Evolutionary conservation across 106 monocot species (phyloP), one percentile per base, ranked within the genome.

Genomic region (Xerophyta viscosa): DNA sequence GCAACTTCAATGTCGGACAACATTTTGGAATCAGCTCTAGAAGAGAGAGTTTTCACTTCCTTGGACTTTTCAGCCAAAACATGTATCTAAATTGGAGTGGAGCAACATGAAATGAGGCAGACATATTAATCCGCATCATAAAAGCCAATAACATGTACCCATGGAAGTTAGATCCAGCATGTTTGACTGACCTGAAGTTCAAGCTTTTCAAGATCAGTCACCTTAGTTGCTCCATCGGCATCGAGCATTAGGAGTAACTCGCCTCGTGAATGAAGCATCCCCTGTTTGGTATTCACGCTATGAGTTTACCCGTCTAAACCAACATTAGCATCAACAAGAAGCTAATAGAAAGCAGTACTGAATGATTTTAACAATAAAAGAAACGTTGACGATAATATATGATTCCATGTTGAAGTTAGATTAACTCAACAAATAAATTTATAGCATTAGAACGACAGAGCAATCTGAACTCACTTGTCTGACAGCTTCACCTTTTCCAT

Each of bases 401-500:
- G n/a, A n/a, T n/a, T n/a, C n/a, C n/a, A n/a, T n/a, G n/a, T n/a
- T n/a, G n/a, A n/a, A n/a, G n/a, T n/a, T n/a, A n/a, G n/a, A n/a
- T n/a, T n/a, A n/a, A n/a, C n/a, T n/a, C n/a, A n/a, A n/a, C n/a
- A n/a, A n/a, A n/a, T n/a, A n/a, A n/a, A n/a, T n/a, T n/a, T n/a
- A n/a, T n/a, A n/a, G n/a, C n/a, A n/a, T n/a, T n/a, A n/a, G n/a
- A n/a, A n/a, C n/a, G n/a, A n/a, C n/a, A n/a, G n/a, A n/a, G n/a
- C n/a, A n/a, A n/a, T n/a, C n/a, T n/a, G n/a, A 36, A 68, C 87
- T 78, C 42, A 89, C 96, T 74, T 71, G 82, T 86, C 74, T 90
- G 28, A 98, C 82, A 61, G 98, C 98, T 67, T 98, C 98, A 37
- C 98, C 98, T 68, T 98, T 98, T 26, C 98, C 98, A 75, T 98